Conservation (phyloP, 108 stramenopile species). For the Nannochloropsis granulata region DNA sequence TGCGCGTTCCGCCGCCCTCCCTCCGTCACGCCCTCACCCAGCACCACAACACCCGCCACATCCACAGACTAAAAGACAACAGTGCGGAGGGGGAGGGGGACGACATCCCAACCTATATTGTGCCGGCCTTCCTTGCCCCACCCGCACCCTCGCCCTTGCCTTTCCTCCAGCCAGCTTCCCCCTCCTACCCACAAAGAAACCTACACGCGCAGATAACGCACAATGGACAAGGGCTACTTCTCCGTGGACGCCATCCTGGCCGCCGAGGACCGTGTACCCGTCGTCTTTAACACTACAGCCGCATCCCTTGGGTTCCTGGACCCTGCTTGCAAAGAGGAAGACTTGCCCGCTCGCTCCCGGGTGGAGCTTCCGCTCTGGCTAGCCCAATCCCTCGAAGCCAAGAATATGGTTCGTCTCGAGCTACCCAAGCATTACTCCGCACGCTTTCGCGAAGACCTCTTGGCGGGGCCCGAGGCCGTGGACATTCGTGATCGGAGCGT, state of each 20-base stretch:
- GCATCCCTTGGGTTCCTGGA: conserved; percentile 63
- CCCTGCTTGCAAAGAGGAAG: conserved; percentile 23
- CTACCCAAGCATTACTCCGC: conserved; percentile 34
- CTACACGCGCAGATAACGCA: too few relatives aligned
- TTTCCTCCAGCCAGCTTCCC: too few relatives aligned
- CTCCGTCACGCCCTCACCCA: too few relatives aligned
- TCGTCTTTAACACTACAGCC: conserved; percentile 58
- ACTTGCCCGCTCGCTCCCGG: neutral
- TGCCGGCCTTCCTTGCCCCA: too few relatives aligned
- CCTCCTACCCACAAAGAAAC: too few relatives aligned
- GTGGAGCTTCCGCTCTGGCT: conserved; percentile 45
- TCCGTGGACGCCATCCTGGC: conserved; percentile 80
- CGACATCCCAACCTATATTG: too few relatives aligned
- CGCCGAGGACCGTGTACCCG: conserved; percentile 80
- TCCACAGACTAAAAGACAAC: too few relatives aligned
- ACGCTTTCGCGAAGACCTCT: conserved; percentile 26
- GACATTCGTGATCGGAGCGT: conserved; percentile 27
- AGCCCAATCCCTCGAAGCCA: conserved; percentile 17
- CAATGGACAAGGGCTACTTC: conserved; percentile 46
- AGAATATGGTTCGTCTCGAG: conserved; percentile 32
- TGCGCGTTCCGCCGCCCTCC: too few relatives aligned
- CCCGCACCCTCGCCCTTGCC: too few relatives aligned
- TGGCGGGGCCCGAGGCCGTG: conserved; percentile 28
- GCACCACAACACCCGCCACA: too few relatives aligned
- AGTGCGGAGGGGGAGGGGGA: too few relatives aligned